Evolutionary conservation across 345 rosid genomes (phyloP).

Genomic region (Eucalyptus dawsonii): DNA sequence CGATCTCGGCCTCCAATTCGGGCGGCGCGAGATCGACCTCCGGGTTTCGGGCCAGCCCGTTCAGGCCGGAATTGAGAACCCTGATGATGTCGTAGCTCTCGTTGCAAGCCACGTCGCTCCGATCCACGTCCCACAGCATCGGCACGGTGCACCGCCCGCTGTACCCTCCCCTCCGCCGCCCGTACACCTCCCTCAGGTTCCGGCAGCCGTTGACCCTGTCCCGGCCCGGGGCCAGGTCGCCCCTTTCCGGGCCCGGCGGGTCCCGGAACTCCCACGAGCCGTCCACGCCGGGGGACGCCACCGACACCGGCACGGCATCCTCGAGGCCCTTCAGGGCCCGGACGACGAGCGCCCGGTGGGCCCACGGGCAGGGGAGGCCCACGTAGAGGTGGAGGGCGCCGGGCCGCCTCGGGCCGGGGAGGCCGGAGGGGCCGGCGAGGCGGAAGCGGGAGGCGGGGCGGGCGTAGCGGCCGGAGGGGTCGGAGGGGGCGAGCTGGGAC

Average conservation of each 20-base stretch:
- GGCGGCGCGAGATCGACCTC: conserved; percentile 48
- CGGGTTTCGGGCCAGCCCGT: conserved; percentile 34
- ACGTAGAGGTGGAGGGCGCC: conserved; percentile 70
- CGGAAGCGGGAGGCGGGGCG: conserved; percentile 71
- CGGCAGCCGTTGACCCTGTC: conserved; percentile 46
- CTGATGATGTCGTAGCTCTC: conserved; percentile 76
- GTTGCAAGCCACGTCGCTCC: conserved; percentile 57
- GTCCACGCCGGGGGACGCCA: conserved; percentile 68
- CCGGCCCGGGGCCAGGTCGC: conserved; percentile 36
- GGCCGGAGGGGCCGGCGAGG: conserved; percentile 20
- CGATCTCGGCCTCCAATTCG: conserved; percentile 32
- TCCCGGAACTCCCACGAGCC: conserved; percentile 75
- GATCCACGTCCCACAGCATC: conserved; percentile 61
- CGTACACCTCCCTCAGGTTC: conserved; percentile 66
- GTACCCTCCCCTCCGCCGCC: conserved; percentile 47
- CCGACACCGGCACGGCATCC: conserved; percentile 46
- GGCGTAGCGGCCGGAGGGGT: conserved; percentile 67
- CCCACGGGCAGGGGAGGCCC: conserved; percentile 95
- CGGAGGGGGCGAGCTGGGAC: conserved; percentile 90
- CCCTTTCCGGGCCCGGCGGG: not conserved
- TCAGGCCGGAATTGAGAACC: conserved; percentile 55
- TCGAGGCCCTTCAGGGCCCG: conserved; percentile 79
- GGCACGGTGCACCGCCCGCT: conserved; percentile 75
- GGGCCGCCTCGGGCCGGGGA: conserved; percentile 8
- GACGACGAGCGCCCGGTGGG: conserved; percentile 75